A percentile compares a stretch with the other conserved stretches of the same genome.
Conservation (phyloP, 2,329 filamentous ascomycete genomes). For the Epichloe sibirici region DNA sequence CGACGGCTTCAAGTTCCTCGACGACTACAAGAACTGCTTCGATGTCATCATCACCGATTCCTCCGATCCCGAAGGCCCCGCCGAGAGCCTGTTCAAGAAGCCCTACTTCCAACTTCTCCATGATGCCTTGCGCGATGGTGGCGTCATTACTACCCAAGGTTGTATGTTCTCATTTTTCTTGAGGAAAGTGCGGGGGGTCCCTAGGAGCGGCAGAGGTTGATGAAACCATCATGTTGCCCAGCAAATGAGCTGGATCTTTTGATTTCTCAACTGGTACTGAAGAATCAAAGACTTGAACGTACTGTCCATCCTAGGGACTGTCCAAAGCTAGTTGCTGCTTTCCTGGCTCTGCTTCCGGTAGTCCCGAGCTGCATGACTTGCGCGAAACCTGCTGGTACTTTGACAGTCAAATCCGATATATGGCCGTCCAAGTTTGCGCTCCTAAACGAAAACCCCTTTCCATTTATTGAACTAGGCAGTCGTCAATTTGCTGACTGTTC, state of each 20-base stretch:
- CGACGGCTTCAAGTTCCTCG: slow-evolving; percentile 97
- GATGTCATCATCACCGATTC: slow-evolving; percentile 99
- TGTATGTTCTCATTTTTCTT: slow-evolving; percentile 72
- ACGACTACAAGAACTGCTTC: slow-evolving; percentile 92
- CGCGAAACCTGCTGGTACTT: not conserved
- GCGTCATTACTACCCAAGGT: slow-evolving; percentile 99
- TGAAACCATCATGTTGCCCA: not conserved
- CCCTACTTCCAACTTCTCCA: slow-evolving; percentile 93
- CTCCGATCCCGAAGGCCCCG: slow-evolving; percentile 91
- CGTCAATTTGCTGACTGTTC: slow-evolving; percentile 7
- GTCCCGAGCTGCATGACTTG: slow-evolving; percentile 17
- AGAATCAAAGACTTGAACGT: not conserved
- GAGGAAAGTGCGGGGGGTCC: slow-evolving; percentile 25
- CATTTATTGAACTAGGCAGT: not conserved
- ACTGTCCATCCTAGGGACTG: slow-evolving; percentile 18
- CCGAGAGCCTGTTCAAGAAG: slow-evolving; percentile 95
- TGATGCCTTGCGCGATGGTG: slow-evolving; percentile 82
- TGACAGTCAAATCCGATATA: not conserved
- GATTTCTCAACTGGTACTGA: slow-evolving; percentile 5
- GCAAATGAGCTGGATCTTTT: not conserved
- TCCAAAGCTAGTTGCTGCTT: slow-evolving; percentile 27
- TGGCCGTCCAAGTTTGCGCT: not conserved
- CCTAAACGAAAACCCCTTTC: not conserved
- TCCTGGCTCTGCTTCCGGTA: slow-evolving; percentile 25
- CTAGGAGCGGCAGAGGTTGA: slow-evolving; percentile 19